Conservation (phyloP, 2,329 filamentous ascomycete species). For the Verticillium nubilum region DNA sequence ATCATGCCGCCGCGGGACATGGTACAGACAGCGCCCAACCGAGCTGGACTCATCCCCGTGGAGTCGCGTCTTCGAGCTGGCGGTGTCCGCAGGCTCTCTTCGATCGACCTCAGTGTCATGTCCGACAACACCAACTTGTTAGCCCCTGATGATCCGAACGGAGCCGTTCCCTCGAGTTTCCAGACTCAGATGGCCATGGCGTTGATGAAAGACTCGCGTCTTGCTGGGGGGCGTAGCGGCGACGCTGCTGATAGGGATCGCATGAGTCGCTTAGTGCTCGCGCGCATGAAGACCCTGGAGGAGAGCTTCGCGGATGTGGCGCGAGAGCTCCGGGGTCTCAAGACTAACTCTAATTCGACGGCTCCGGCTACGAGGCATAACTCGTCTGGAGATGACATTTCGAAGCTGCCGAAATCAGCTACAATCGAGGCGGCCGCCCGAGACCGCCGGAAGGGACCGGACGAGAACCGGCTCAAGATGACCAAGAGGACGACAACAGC, state of each 20-base stretch:
- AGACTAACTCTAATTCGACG: slow-evolving; percentile 36
- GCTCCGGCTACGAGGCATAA: slow-evolving; percentile 44
- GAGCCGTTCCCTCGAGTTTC: slow-evolving; percentile 67
- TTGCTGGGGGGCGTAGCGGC: slow-evolving; percentile 35
- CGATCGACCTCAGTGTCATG: slow-evolving; percentile 66
- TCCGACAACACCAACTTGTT: slow-evolving; percentile 63
- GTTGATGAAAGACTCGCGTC: slow-evolving; percentile 50
- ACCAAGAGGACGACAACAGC: slow-evolving; percentile 16
- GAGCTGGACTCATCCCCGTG: slow-evolving; percentile 47
- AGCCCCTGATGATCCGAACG: slow-evolving; percentile 55
- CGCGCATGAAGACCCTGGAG: slow-evolving; percentile 88
- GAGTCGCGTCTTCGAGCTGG: slow-evolving; percentile 37
- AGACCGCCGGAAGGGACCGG: slow-evolving; percentile 18
- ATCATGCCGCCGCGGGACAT: slow-evolving; percentile 45
- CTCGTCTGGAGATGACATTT: slow-evolving; percentile 40
- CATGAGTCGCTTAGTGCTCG: slow-evolving; percentile 76
- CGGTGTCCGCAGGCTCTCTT: slow-evolving; percentile 44
- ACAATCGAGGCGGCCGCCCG: slow-evolving; percentile 28
- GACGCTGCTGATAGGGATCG: slow-evolving; percentile 51
- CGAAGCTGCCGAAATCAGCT: slow-evolving; percentile 13
- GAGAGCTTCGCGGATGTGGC: slow-evolving; percentile 87
- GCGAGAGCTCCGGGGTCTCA: slow-evolving; percentile 67
- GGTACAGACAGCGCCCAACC: slow-evolving; percentile 51
- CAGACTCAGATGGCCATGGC: slow-evolving; percentile 76
- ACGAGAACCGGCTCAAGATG: slow-evolving; percentile 18